Base-by-base conservation (phyloP, 129 eudicot species). In the Helichrysum umbraculigerum region DNA sequence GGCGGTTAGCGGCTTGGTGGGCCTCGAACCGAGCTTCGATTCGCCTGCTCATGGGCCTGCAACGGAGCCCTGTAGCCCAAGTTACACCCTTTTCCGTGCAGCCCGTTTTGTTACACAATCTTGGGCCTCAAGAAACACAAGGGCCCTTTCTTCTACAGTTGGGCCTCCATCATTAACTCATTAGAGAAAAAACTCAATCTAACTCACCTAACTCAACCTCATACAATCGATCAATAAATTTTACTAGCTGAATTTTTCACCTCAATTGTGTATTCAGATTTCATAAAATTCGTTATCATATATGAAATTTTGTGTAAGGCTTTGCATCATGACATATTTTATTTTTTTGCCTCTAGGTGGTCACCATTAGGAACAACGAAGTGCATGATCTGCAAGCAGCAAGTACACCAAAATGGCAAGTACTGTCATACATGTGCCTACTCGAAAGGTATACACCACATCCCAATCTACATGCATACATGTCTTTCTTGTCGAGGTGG, bases 361-460 rank as follows among this genome's bases (percentile, higher is more conserved):
- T 84, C 94, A 2, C 99, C 99, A 3, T 87, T 91, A 83, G 99
- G 99, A 72, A 90, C 82, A 71, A 79, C 85, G 67, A 94, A 91
- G 81, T 91, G 99, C 89, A 86, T 78, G 32, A 91, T 93, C 74
- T 93, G 98, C 86, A 93, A 93, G 90, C 98, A 93, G 79, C 98
- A 93, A 86, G 98, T 94, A 0, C 99, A 94, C 79, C 99, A 94
- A 85, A 70, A 94, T 80, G 99, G 78, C 75, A 91, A 94, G 76
- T 94, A 94, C 76, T 94, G 99, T 63, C 99, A 94, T 73, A 87
- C 99, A 17, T 91, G 99, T 68, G 99, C 99, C 68, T 91, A 94
- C 81, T 84, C 89, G n/a, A 94, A 94, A 94, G 99, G 99, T 91
- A 25, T 25, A 77, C 37, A 69, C 56, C 16, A 6, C 66, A 39